Conservation (phyloP, 768 basidiomycete species). For the Mycena indigotica region DNA sequence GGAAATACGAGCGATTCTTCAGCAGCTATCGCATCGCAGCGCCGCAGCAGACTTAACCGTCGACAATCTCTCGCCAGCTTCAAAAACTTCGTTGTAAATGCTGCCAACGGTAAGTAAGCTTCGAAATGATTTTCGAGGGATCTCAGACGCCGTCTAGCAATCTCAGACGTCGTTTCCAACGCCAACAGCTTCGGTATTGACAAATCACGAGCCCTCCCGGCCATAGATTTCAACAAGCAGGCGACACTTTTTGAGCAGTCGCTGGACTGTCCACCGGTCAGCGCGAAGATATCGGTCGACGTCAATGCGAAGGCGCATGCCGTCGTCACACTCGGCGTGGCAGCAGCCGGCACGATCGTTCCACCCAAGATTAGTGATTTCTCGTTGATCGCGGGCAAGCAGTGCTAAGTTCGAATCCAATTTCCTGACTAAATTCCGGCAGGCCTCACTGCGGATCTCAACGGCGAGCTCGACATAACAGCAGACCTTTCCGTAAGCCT, state of each 20-base stretch:
- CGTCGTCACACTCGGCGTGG: conserved; percentile 40
- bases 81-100: neutral
- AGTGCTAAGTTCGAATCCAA: too few relatives aligned
- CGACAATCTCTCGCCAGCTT: neutral
- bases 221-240: neutral
- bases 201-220: neutral
- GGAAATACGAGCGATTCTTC: neutral
- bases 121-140: neutral
- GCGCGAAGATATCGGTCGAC: conserved; percentile 28
- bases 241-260: neutral
- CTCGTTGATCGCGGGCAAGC: neutral
- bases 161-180: neutral
- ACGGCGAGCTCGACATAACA: conserved; percentile 6
- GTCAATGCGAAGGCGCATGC: conserved; percentile 37
- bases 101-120: neutral
- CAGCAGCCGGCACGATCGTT: conserved; percentile 45
- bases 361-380: conserved; percentile 35
- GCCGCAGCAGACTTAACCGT: neutral
- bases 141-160: neutral
- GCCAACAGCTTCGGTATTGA: neutral
- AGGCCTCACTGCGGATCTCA: conserved; percentile 19
- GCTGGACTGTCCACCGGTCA: neutral
- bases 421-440: too few relatives aligned
- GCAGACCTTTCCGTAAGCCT: conserved; percentile 7
- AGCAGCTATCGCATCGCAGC: neutral